phyloP scores from a whole-genome alignment of 1,284 basidiomycete genomes.

The Malassezia japonica region DNA sequence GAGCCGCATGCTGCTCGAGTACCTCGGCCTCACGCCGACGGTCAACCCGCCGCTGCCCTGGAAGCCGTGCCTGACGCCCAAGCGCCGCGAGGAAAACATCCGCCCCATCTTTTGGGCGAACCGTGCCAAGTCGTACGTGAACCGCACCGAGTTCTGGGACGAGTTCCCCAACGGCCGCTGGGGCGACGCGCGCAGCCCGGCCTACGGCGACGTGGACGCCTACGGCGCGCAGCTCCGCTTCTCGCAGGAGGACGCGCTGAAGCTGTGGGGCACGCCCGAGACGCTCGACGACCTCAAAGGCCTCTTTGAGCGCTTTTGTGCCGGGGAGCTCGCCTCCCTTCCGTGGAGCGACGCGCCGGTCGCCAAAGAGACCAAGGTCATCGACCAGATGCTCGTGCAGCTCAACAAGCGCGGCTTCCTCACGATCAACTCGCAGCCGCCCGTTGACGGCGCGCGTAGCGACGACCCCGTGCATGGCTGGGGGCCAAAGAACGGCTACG shows the following conservation, averaged over 20 bases:
- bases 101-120: conserved; percentile 49
- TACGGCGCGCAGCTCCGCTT: conserved; percentile 58
- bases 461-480: conserved; percentile 58
- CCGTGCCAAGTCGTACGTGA: conserved; percentile 41
- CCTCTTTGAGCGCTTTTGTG: conserved; percentile 49
- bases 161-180: conserved; percentile 98
- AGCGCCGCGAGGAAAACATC: conserved; percentile 45
- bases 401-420: conserved; percentile 80
- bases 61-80: conserved; percentile 42
- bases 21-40: conserved; percentile 38
- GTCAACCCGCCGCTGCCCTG: conserved; percentile 44
- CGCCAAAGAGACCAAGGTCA: conserved; percentile 73
- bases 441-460: conserved; percentile 69
- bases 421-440: conserved; percentile 96
- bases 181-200: conserved; percentile 89
- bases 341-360: conserved; percentile 93
- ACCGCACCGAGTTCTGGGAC: conserved; percentile 62
- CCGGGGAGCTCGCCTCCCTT: conserved; percentile 55
- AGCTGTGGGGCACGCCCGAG: conserved; percentile 27
- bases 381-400: conserved; percentile 66
- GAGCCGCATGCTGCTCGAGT: conserved; percentile 46
- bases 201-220: conserved; percentile 93
- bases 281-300: conserved; percentile 36
- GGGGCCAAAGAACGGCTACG: conserved; percentile 50
- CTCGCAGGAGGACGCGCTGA: conserved; percentile 65